phyloP scores from a whole-genome alignment of 495 filamentous ascomycete species.

The Podospora tetraspora region DNA sequence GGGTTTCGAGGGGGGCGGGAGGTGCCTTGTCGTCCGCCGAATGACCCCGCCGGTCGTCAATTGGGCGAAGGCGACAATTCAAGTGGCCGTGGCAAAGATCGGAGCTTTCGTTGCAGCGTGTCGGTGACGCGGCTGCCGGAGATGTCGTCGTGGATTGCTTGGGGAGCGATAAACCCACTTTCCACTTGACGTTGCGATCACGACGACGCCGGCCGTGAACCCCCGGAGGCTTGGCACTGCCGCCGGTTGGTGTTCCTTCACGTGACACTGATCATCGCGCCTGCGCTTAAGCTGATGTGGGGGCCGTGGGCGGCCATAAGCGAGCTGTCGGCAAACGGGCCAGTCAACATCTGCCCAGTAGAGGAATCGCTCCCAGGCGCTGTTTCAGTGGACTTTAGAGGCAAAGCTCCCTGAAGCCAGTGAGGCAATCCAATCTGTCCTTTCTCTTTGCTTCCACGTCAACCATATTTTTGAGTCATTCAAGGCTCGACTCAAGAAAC shows the following conservation, averaged over 20 bases:
- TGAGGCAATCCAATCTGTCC: slow-evolving; percentile 22
- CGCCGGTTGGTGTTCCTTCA: not conserved
- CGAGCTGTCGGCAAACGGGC: not conserved
- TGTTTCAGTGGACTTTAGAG: slow-evolving; percentile 8
- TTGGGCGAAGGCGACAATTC: slow-evolving; percentile 1
- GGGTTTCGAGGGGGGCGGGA: not conserved
- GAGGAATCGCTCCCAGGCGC: slow-evolving; percentile 12
- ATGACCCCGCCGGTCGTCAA: not conserved
- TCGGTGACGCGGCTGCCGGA: slow-evolving; percentile 5
- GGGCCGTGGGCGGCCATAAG: not conserved
- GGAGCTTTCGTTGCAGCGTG: slow-evolving; percentile 3
- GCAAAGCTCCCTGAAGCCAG: slow-evolving; percentile 12
- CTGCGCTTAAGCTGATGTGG: not conserved
- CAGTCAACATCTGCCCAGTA: slow-evolving; percentile 30
- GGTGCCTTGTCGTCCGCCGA: slow-evolving; percentile 6
- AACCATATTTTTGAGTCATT: slow-evolving; percentile 20
- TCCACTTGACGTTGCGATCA: slow-evolving; percentile 10
- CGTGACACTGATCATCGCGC: not conserved
- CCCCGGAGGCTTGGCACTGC: slow-evolving; percentile 7
- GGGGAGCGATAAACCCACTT: slow-evolving; percentile 11
- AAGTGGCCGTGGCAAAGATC: not conserved
- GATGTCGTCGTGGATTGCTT: not conserved
- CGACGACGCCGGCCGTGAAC: not conserved
- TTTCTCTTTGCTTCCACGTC: slow-evolving; percentile 23
- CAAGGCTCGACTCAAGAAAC: not conserved